Evolutionary conservation across 495 filamentous ascomycete species (phyloP).

Genomic region (Aspergillus cristatus): DNA sequence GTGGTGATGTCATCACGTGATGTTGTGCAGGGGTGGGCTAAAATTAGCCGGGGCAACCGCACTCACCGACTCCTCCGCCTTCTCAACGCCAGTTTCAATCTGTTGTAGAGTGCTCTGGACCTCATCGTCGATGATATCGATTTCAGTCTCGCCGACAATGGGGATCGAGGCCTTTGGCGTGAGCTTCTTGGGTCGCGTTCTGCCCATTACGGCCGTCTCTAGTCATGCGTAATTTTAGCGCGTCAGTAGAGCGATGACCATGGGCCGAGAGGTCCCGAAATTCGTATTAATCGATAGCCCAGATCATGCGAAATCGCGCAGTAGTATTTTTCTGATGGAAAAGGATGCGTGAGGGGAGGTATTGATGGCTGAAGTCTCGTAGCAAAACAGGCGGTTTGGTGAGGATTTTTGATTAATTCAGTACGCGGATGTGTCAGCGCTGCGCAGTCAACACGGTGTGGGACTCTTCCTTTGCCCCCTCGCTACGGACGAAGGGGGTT

Average conservation of each 20-base stretch:
- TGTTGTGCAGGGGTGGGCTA: slow-evolving; percentile 29
- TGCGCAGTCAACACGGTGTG: slow-evolving; percentile 37
- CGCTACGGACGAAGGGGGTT: slow-evolving; percentile 44
- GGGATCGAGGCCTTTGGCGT: slow-evolving; percentile 76
- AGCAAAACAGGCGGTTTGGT: slow-evolving; percentile 26
- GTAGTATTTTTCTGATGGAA: slow-evolving; percentile 48
- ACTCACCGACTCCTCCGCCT: slow-evolving; percentile 93
- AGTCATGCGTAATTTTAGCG: slow-evolving; percentile 60
- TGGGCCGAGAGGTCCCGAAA: slow-evolving; percentile 33
- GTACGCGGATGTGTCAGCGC: slow-evolving; percentile 63
- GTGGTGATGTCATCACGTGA: slow-evolving; percentile 47
- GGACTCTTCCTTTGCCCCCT: slow-evolving; percentile 38
- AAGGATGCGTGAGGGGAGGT: slow-evolving; percentile 37
- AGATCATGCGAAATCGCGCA: slow-evolving; percentile 46
- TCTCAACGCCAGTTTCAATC: slow-evolving; percentile 94
- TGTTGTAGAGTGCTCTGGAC: slow-evolving; percentile 57
- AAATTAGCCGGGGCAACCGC: slow-evolving; percentile 27
- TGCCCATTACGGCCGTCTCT: slow-evolving; percentile 48
- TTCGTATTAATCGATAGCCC: slow-evolving; percentile 32
- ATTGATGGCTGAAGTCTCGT: slow-evolving; percentile 48
- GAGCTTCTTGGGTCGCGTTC: slow-evolving; percentile 79
- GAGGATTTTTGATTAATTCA: too few relatives aligned
- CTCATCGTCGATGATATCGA: slow-evolving; percentile 68
- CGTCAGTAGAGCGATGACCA: slow-evolving; percentile 37
- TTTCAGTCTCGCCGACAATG: slow-evolving; percentile 79